Evolutionary conservation across 192 early-diverging fungal genomes (phyloP), one percentile per base, ranked within the genome.

Genomic region (Dimargaris cristalligena): DNA sequence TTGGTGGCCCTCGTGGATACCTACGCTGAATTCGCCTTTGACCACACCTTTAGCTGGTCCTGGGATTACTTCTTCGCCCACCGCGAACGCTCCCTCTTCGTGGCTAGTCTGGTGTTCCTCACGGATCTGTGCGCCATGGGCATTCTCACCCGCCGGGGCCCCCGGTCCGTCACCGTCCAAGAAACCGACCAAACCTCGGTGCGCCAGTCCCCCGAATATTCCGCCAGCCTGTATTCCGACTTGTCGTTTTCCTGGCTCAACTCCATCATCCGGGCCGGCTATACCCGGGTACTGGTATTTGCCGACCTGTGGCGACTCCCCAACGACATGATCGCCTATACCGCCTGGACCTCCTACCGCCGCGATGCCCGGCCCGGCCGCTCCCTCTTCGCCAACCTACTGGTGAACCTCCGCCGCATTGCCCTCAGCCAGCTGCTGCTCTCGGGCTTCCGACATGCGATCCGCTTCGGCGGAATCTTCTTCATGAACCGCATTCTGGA

Each of bases 231-330:
- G 67, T 60, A 59, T 23, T 57, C 62, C 41, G 47, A 41, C 25
- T 62, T 69, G 58, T 63, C 67, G n/a, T 88, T 85, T 57, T 59
- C 63, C 23, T 84, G 81, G 76, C 59, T 78, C 2, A 80, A 76
- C 65, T 62, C 75, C 11, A 48, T 91, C 20, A 66, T 91, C 52
- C 62, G 69, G 11, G 65, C 71, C 9, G 84, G 75, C 32, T 67
- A 68, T 31, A 63, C 47, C 47, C 62, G 75, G 31, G 71, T 72
- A n/a, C 72, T 90, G 18, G 71, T 74, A n/a, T 67, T 73, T 16
- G 57, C 68, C 33, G 82, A 90, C 38, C 57, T 90, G 33, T 76
- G 75, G 54, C 63, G 71, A 3, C 67, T 90, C 28, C 64, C 71
- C 46, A 34, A 63, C 16, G 33, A 59, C 3, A 80, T 87, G 35